Conservation (phyloP, 2,329 filamentous ascomycete genomes). For the Parastagonospora nodorum region DNA sequence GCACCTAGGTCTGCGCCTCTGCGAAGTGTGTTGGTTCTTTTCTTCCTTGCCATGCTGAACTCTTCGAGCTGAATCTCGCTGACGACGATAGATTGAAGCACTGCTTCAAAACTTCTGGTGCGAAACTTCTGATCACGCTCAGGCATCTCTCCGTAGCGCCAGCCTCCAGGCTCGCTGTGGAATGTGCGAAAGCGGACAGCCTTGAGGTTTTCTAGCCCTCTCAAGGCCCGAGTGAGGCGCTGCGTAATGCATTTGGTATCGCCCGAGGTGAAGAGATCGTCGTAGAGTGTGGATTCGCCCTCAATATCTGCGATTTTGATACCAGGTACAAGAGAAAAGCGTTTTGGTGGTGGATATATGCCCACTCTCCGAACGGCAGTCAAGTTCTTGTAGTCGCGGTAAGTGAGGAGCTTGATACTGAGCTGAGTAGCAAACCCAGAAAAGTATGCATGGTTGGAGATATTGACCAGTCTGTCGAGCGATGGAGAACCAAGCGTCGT, state of each 20-base stretch:
- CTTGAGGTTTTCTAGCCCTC: slow-evolving; percentile 21
- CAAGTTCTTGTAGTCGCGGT: slow-evolving; percentile 27
- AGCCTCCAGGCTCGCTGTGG: slow-evolving; percentile 10
- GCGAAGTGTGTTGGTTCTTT: slow-evolving; percentile 3
- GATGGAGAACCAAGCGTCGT: slow-evolving; percentile 33
- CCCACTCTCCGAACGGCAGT: slow-evolving; percentile 26
- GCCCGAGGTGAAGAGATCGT: slow-evolving; percentile 20
- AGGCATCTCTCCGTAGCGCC: slow-evolving; percentile 10
- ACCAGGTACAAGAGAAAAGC: slow-evolving; percentile 25
- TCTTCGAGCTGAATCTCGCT: slow-evolving; percentile 25
- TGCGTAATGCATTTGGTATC: slow-evolving; percentile 23
- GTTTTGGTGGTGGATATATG: slow-evolving; percentile 34
- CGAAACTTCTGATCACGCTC: slow-evolving; percentile 22
- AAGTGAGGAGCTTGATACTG: slow-evolving; percentile 30
- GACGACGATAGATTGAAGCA: slow-evolving; percentile 25
- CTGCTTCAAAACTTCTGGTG: slow-evolving; percentile 24
- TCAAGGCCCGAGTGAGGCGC: slow-evolving; percentile 22
- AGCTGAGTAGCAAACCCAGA: slow-evolving; percentile 23
- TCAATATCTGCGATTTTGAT: slow-evolving; percentile 21
- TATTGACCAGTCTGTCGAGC: slow-evolving; percentile 22
- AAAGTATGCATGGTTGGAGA: slow-evolving; percentile 22
- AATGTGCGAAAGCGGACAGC: slow-evolving; percentile 24
- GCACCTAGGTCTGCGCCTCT: slow-evolving; percentile 21
- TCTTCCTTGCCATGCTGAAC: slow-evolving; percentile 27
- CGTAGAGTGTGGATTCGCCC: slow-evolving; percentile 25